phyloP scores from a whole-genome alignment of 768 basidiomycete genomes.

The Pulveroboletus ravenelii region DNA sequence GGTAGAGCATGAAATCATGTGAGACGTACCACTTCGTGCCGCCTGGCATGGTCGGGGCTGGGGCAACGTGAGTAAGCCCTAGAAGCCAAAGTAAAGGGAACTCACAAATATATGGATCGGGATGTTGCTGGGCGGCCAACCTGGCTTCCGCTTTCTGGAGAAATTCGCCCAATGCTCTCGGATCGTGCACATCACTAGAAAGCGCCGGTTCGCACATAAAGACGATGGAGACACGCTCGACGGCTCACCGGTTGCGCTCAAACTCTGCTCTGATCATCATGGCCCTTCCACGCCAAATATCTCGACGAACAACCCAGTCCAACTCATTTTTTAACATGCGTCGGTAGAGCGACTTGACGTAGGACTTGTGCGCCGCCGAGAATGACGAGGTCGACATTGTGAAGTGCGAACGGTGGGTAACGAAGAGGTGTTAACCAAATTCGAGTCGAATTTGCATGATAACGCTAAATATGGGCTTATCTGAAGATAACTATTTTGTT shows the following conservation, averaged over 20 bases:
- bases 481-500: neutral
- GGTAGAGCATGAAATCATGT: neutral
- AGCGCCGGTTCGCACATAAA: neutral
- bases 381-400: slow-evolving; percentile 59
- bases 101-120: slow-evolving; percentile 92
- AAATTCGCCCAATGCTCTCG: slow-evolving; percentile 72
- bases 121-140: slow-evolving; percentile 66
- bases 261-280: slow-evolving; percentile 88
- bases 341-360: slow-evolving; percentile 90
- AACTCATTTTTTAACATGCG: slow-evolving; percentile 81
- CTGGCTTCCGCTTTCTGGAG: slow-evolving; percentile 76
- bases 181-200: slow-evolving; percentile 75
- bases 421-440: neutral
- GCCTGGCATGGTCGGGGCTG: slow-evolving; percentile 79
- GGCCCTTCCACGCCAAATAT: slow-evolving; percentile 82
- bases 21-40: slow-evolving; percentile 90
- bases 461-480: slow-evolving; percentile 15
- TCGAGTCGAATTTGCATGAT: slow-evolving; percentile 7
- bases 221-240: slow-evolving; percentile 11
- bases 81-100: slow-evolving; percentile 17
- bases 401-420: slow-evolving; percentile 9
- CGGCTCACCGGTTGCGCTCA: slow-evolving; percentile 76
- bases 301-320: slow-evolving; percentile 85
- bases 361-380: slow-evolving; percentile 68
- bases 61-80: slow-evolving; percentile 1